Base-by-base conservation (phyloP, 164 flowering plant species). In the Umbilicus rupestris region DNA sequence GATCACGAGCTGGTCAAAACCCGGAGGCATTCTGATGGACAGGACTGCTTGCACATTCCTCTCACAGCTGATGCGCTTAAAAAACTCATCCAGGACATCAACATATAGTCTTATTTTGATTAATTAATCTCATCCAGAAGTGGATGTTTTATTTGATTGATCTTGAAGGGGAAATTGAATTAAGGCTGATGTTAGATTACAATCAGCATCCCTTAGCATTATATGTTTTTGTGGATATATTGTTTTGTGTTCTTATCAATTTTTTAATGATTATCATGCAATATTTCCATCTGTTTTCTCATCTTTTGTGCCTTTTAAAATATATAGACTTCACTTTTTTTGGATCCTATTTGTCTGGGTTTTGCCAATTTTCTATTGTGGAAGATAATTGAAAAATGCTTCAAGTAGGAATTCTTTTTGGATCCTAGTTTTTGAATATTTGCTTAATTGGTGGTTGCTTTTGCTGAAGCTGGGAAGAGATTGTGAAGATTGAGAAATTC, bases 1-100 rank as follows among this genome's bases (percentile, higher is more conserved):
- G 99, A 94, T 76, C 99, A 91, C 57, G 97, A 89, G 65, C 64
- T 94, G 78, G 84, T 94, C 33, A 94, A 89, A 83, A 88, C 82
- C 45, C 78, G 85, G 74, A 85, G 87, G 73, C 74, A 83, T 70
- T 71, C 83, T 22, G 97, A 94, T 75, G 99, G 97, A 15, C 93
- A 88, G 72, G 97, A 91, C 63, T 89, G 97, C 78, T 76, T 87
- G 59, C 79, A 78, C 74, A 86, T 94, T 47, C 96, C 99, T 71
- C 85, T 94, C 31, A 22, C 95, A 57, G 64, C 83, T 46, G 96
- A 91, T 39, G 89, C 89, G 6, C 85, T 94, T 65, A 78, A 84
- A 70, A 86, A 87, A 59, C 72, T 94, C 47, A 60, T 94, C 24
- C 71, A 71, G 46, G 97, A 91, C 8, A 52, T 52, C 31, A 52